Percentiles rank a stretch among this genome's conserved stretches.
phyloP scores from a whole-genome alignment of 768 basidiomycete genomes.

The Podaxis rugospora region DNA sequence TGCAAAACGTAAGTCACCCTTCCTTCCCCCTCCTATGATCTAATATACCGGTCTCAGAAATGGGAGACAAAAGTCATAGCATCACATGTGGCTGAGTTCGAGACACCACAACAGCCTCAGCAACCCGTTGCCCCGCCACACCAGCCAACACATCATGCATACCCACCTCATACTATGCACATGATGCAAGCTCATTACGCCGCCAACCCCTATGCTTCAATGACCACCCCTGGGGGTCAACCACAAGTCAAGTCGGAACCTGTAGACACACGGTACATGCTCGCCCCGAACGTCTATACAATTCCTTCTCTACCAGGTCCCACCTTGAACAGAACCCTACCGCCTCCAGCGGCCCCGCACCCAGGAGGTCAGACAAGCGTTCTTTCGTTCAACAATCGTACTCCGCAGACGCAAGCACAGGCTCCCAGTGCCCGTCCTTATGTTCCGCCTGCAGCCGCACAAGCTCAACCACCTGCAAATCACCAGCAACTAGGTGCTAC shows the following conservation, averaged over 20 bases:
- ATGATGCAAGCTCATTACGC: constrained; percentile 53
- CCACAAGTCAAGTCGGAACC: constrained; percentile 72
- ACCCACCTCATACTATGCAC: constrained; percentile 60
- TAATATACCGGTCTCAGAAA: constrained; percentile 53
- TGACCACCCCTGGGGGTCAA: constrained; percentile 30
- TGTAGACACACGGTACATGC: constrained; percentile 62
- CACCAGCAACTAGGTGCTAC: constrained; percentile 9
- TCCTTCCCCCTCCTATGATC: constrained; percentile 9
- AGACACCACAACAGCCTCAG: constrained; percentile 38
- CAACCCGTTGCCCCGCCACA: constrained; percentile 37
- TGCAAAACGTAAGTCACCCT: constrained; percentile 74
- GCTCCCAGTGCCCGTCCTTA: constrained; percentile 12
- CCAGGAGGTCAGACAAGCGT: constrained; percentile 58
- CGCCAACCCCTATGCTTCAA: constrained; percentile 47
- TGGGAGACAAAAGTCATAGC: constrained; percentile 94
- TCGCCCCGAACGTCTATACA: constrained; percentile 33
- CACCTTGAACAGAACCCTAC: constrained; percentile 47
- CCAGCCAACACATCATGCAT: constrained; percentile 44
- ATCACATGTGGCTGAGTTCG: constrained; percentile 95
- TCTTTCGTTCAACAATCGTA: constrained; percentile 43
- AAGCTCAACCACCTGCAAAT: background rate
- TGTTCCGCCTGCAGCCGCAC: constrained; percentile 8
- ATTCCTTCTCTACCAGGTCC: constrained; percentile 66
- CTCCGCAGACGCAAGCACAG: constrained; percentile 22
- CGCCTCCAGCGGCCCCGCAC: constrained; percentile 37